Evolutionary conservation across 305 asterid genomes (phyloP).

Genomic region (Fraxinus floribunda): DNA sequence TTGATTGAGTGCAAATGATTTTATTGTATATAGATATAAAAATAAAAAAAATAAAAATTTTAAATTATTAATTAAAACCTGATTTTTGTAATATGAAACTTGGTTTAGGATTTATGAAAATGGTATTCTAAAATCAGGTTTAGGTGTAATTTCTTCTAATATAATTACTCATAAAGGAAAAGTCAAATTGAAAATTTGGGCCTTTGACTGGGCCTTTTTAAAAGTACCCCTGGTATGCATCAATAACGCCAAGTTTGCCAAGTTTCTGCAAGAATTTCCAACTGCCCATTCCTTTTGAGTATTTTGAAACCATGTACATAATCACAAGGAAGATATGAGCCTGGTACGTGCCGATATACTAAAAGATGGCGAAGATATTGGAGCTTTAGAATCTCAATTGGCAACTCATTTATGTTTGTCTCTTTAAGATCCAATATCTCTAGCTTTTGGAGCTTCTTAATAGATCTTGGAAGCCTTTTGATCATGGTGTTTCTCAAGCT

Average conservation of each 20-base stretch:
- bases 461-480: slow-evolving; percentile 20
- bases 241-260: slow-evolving; percentile 11
- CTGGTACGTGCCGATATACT: background rate
- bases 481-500: slow-evolving; percentile 23
- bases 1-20: too few species aligned
- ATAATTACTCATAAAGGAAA: too few species aligned
- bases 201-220: too few species aligned
- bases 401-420: slow-evolving; percentile 19
- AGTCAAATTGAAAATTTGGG: too few species aligned
- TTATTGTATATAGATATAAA: too few species aligned
- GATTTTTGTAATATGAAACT: too few species aligned
- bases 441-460: slow-evolving; percentile 25
- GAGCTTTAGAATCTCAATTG: slow-evolving; percentile 12
- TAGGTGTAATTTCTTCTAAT: too few species aligned
- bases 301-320: slow-evolving; percentile 15
- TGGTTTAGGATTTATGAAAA: too few species aligned
- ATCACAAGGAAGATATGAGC: slow-evolving; percentile 9
- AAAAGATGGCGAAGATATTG: slow-evolving; percentile 18
- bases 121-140: too few species aligned
- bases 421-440: slow-evolving; percentile 16
- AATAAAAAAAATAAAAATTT: too few species aligned
- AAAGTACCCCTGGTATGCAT: background rate
- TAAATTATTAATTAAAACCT: too few species aligned
- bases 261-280: slow-evolving; percentile 23
- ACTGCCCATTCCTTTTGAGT: slow-evolving; percentile 12